A percentile compares a stretch with the other conserved stretches of the same genome.
phyloP scores from a whole-genome alignment of 2,329 filamentous ascomycete genomes.

The Aspergillus sp. region DNA sequence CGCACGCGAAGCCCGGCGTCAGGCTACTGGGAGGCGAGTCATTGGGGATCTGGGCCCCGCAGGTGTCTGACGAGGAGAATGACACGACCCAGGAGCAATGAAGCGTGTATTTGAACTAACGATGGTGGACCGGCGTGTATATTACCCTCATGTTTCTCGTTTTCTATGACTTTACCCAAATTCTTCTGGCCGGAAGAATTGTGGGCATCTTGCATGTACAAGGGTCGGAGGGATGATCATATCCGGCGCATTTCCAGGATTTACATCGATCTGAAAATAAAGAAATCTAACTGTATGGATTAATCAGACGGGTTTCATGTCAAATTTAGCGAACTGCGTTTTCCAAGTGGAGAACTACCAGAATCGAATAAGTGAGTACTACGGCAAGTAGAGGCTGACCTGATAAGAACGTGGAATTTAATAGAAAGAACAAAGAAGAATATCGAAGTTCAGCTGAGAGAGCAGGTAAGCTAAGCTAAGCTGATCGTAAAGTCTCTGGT shows the following conservation, averaged over 20 bases:
- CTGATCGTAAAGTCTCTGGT: too few relatives aligned
- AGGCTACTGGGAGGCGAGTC: conserved; percentile 40
- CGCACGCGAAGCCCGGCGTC: conserved; percentile 48
- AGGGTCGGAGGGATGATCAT: neutral
- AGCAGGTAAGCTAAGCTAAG: conserved; percentile 8
- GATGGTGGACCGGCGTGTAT: conserved; percentile 6
- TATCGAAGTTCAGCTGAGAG: conserved; percentile 18
- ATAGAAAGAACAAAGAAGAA: neutral
- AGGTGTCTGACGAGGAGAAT: conserved; percentile 29
- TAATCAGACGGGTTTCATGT: too few relatives aligned
- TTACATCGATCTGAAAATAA: conserved; percentile 2
- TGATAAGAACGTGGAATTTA: too few relatives aligned
- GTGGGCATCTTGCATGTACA: neutral
- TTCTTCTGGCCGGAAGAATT: neutral
- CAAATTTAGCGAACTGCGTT: too few relatives aligned
- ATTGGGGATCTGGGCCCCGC: conserved; percentile 43
- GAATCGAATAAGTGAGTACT: too few relatives aligned
- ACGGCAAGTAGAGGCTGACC: too few relatives aligned
- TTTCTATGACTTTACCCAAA: neutral
- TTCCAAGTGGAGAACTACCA: too few relatives aligned
- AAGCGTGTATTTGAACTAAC: conserved; percentile 6
- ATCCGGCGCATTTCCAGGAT: neutral
- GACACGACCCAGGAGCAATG: conserved; percentile 9
- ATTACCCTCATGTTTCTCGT: conserved; percentile 10
- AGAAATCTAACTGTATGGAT: neutral